phyloP scores from a whole-genome alignment of 257 asterid genomes.

The Solanum medicagineum region DNA sequence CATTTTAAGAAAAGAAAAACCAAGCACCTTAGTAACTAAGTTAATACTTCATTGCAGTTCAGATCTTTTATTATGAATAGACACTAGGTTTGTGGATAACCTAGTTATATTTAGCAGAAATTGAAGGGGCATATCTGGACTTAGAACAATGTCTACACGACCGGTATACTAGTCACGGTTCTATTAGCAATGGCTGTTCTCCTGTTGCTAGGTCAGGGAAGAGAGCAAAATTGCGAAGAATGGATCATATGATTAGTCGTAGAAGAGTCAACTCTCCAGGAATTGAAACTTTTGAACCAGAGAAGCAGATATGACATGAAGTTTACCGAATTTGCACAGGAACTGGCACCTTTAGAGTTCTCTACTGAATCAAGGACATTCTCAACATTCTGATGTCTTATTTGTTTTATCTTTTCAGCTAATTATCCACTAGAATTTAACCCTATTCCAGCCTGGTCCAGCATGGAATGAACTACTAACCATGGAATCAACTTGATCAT shows the following conservation, averaged over 20 bases:
- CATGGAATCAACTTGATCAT: background rate
- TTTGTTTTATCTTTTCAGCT: background rate
- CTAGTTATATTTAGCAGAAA: background rate
- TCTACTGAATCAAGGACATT: background rate
- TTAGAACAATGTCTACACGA: background rate
- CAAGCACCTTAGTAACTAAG: background rate
- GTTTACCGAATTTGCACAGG: background rate
- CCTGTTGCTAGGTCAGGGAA: background rate
- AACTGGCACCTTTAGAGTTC: background rate
- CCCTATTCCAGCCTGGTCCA: background rate
- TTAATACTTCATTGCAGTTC: background rate
- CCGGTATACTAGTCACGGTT: background rate
- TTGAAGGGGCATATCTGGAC: background rate
- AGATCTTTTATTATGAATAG: background rate
- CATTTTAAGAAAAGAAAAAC: background rate
- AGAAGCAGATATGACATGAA: background rate
- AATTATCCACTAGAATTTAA: background rate
- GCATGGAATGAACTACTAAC: background rate
- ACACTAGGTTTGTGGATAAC: background rate
- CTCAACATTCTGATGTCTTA: background rate
- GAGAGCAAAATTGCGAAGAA: background rate
- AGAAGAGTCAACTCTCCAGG: background rate
- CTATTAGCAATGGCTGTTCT: background rate
- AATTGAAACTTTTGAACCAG: background rate
- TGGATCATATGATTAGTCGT: background rate